Conservation (phyloP, 192 early-diverging fungal species). For the Phycomyces nitens region DNA sequence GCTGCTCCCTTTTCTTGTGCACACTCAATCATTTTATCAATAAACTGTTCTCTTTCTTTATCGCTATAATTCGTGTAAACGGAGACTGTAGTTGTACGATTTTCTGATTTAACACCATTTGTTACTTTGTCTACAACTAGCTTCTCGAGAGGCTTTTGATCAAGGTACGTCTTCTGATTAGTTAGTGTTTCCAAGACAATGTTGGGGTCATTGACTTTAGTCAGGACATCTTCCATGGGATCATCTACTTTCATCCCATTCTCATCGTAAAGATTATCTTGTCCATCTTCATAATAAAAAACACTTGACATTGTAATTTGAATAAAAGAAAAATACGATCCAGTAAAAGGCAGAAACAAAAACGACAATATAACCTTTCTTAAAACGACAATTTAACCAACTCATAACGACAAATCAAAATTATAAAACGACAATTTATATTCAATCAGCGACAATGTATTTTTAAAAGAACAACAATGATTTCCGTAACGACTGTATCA, state of each 20-base stretch:
- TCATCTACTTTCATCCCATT: neutral
- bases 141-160: constrained; percentile 1
- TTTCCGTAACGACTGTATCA: no score
- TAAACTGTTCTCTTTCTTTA: no score
- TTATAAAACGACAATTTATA: neutral
- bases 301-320: neutral
- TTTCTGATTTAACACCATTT: neutral
- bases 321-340: neutral
- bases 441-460: neutral
- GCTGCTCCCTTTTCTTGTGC: no score
- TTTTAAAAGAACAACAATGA: neutral
- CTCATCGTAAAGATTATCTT: constrained; percentile 11
- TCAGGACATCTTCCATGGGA: constrained; percentile 8
- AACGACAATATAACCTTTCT: neutral
- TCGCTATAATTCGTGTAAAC: neutral
- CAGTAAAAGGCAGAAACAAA: neutral
- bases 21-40: no score
- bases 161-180: constrained; percentile 1
- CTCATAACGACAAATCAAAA: neutral
- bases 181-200: constrained; percentile 1
- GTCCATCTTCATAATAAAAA: constrained; percentile 15
- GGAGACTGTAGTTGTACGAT: no score
- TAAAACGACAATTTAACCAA: neutral
- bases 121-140: neutral
- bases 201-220: constrained; percentile 3